Conservation (phyloP, 345 rosid species). For the Brassica cretica region DNA sequence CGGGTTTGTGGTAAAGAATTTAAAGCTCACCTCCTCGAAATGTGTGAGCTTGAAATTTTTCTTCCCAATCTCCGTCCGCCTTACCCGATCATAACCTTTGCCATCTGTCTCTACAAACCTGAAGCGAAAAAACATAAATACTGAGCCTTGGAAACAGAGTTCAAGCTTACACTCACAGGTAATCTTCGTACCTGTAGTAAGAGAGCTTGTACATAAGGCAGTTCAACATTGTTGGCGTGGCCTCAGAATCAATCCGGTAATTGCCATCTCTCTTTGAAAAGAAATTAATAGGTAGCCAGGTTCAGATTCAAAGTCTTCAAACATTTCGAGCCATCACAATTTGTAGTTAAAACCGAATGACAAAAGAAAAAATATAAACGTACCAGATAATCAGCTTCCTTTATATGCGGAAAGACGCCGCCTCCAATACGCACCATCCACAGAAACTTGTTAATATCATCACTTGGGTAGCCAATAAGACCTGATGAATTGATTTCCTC, state of each 20-base stretch:
- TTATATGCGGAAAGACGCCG: conserved; percentile 96
- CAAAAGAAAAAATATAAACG: not conserved
- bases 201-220: conserved; percentile 96
- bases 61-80: conserved; percentile 95
- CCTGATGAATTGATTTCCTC: conserved; percentile 49
- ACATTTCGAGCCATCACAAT: conserved; percentile 3
- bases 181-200: conserved; percentile 73
- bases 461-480: conserved; percentile 98
- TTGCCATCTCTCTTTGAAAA: conserved; percentile 83
- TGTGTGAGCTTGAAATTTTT: conserved; percentile 87
- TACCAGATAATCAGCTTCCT: conserved; percentile 96
- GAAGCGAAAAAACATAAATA: conserved; percentile 20
- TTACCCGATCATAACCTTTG: conserved; percentile 88
- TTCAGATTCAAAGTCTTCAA: conserved; percentile 16
- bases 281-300: not conserved
- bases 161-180: not conserved
- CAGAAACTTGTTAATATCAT: conserved; percentile 94
- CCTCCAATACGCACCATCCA: conserved; percentile 99
- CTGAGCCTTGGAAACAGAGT: conserved; percentile 10
- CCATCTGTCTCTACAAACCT: conserved; percentile 99
- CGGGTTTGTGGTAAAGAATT: not conserved
- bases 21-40: conserved; percentile 83
- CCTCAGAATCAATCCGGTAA: conserved; percentile 90
- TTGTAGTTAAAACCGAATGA: not conserved
- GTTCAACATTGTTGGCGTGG: conserved; percentile 94